phyloP scores from a whole-genome alignment of 306 rosid species.

The Boehmeria nivea region DNA sequence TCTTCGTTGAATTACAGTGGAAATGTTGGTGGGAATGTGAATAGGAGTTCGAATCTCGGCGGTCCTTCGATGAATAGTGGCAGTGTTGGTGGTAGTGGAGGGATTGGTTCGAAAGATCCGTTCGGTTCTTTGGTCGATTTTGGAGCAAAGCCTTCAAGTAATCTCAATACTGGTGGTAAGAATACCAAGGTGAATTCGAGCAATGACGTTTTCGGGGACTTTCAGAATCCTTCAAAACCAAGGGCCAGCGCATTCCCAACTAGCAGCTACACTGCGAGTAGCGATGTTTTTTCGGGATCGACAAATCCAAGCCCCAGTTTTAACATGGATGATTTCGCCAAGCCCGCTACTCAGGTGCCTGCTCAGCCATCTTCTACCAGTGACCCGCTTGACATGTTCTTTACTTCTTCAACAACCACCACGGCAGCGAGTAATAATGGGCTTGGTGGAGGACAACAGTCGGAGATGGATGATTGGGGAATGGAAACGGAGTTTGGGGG shows the following conservation, averaged over 20 bases:
- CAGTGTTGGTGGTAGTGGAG: conserved; percentile 27
- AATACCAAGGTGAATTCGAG: conserved; percentile 12
- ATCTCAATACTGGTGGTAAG: too few species aligned
- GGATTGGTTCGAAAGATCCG: conserved; percentile 59
- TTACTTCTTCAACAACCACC: conserved; percentile 42
- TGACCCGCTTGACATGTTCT: conserved; percentile 79
- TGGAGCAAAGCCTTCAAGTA: conserved; percentile 59
- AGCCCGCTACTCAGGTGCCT: conserved; percentile 31
- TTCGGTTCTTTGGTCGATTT: conserved; percentile 78
- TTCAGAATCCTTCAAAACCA: conserved; percentile 67
- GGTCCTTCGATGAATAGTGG: conserved; percentile 42
- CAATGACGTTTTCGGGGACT: conserved; percentile 70
- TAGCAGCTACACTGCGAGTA: conserved; percentile 20
- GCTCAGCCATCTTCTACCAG: conserved; percentile 38
- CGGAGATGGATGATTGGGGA: conserved; percentile 82
- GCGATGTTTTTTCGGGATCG: conserved; percentile 23
- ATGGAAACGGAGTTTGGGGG: conserved; percentile 61
- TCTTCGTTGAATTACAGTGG: conserved; percentile 29
- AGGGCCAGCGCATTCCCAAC: conserved; percentile 34
- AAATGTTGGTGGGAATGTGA: conserved; percentile 18
- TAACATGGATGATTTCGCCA: conserved; percentile 36
- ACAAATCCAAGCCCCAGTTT: conserved; percentile 23
- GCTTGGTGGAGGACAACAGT: conserved; percentile 29
- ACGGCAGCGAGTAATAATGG: conserved; percentile 31
- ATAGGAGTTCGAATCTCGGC: conserved; percentile 44